A percentile compares a stretch with the other conserved stretches of the same genome.
Evolutionary conservation across 2,329 filamentous ascomycete genomes (phyloP).

Genomic region (Incumbomyces delicatus): DNA sequence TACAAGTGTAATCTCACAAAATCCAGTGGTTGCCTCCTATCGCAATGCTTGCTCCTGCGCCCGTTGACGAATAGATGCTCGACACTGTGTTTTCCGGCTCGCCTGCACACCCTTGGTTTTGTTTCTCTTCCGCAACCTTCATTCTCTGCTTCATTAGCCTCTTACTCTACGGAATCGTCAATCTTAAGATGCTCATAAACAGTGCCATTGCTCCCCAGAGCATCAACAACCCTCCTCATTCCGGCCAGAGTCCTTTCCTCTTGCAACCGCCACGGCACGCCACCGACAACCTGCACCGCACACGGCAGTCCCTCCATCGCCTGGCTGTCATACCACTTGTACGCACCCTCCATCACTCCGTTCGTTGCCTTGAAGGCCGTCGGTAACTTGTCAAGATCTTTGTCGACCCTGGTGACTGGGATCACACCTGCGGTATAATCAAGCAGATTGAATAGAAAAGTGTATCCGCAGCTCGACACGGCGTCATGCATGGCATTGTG

Average conservation of each 20-base stretch:
- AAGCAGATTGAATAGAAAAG: constrained; percentile 85
- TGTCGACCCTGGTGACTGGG: constrained; percentile 75
- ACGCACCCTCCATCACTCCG: constrained; percentile 70
- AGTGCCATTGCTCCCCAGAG: constrained; percentile 48
- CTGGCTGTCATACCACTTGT: constrained; percentile 71
- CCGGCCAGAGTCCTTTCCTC: constrained; percentile 79
- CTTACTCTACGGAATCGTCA: constrained; percentile 18
- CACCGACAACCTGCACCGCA: constrained; percentile 72
- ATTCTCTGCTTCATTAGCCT: too few relatives aligned
- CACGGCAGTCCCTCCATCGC: constrained; percentile 84
- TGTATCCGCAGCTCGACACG: constrained; percentile 81
- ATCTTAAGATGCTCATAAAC: constrained; percentile 42
- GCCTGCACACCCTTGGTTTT: too few relatives aligned
- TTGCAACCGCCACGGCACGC: constrained; percentile 49
- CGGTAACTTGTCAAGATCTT: constrained; percentile 55
- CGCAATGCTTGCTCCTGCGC: too few relatives aligned
- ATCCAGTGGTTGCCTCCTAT: too few relatives aligned
- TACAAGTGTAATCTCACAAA: too few relatives aligned
- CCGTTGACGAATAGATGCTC: too few relatives aligned
- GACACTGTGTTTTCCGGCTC: too few relatives aligned
- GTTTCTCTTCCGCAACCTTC: not conserved
- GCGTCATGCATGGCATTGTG: constrained; percentile 80
- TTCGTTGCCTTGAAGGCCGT: constrained; percentile 47
- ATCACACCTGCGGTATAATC: constrained; percentile 79
- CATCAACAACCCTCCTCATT: constrained; percentile 70